These are phyloP conservation scores for Chaetomium tenue DNA, from an alignment of 495 filamentous ascomycete genomes.

Conservation along the genomic window DNA sequence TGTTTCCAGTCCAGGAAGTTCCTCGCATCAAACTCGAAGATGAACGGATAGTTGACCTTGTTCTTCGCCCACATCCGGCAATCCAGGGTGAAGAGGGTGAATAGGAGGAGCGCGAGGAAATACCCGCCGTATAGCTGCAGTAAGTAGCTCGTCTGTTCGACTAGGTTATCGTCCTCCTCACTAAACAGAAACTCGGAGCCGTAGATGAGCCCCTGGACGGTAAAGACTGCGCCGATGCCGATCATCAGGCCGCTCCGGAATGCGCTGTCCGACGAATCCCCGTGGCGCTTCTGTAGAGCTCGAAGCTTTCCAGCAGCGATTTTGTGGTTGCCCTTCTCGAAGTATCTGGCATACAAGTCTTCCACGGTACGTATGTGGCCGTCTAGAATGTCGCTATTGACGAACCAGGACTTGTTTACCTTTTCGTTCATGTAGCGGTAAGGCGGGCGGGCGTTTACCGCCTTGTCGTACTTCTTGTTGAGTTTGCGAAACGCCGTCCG, in stretches of 20 bases:
- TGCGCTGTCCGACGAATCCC: slow-evolving; percentile 68
- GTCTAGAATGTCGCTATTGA: slow-evolving; percentile 77
- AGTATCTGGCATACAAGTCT: slow-evolving; percentile 89
- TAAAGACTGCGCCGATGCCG: slow-evolving; percentile 70
- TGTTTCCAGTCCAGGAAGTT: slow-evolving; percentile 86
- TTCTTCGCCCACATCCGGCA: slow-evolving; percentile 76
- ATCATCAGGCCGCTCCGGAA: slow-evolving; percentile 81
- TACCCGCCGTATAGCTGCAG: slow-evolving; percentile 85
- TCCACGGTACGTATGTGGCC: slow-evolving; percentile 73
- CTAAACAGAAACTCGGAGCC: slow-evolving; percentile 56
- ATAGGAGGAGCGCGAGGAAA: slow-evolving; percentile 71
- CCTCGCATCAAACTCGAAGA: slow-evolving; percentile 91
- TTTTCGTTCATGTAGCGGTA: slow-evolving; percentile 87
- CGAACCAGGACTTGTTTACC: slow-evolving; percentile 87
- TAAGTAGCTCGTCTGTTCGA: slow-evolving; percentile 66
- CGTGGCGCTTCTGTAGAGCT: slow-evolving; percentile 58
- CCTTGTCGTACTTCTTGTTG: slow-evolving; percentile 98
- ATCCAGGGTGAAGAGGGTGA: slow-evolving; percentile 72
- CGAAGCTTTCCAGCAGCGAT: slow-evolving; percentile 82
- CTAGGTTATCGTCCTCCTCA: slow-evolving; percentile 46
- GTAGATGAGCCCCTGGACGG: slow-evolving; percentile 70
- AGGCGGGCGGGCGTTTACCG: slow-evolving; percentile 69
- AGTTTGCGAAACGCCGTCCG: slow-evolving; percentile 93
- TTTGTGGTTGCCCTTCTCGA: slow-evolving; percentile 87
- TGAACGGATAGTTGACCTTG: slow-evolving; percentile 93